Base-by-base conservation (phyloP, 1,284 basidiomycete species). In the Ustilago sp. region DNA sequence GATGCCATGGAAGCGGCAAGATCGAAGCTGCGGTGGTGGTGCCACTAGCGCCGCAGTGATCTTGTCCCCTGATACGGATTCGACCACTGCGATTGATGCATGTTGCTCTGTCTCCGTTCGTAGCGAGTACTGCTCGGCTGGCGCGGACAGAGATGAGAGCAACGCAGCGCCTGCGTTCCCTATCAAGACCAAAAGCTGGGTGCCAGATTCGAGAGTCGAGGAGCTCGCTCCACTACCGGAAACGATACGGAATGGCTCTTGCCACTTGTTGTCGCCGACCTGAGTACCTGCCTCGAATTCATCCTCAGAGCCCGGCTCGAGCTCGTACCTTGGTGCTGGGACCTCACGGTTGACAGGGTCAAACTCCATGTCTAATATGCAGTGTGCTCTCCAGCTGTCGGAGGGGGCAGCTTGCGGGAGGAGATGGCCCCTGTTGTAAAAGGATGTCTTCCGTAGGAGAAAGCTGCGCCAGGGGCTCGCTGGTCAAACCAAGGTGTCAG, bases 221-320 rank as follows among this genome's bases (percentile, higher is more conserved):
- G 23, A 13, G 31, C 13, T 38, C 12, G 55, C 15, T 28, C 31
- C 60, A 17, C 48, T 53, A 9, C 47, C 28, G 0, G 35, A n/a
- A 5, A 58, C 43, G 28, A 73, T 45, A 3, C 15, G 19, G 57
- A 63, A 57, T 1, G 63, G 53, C 31, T 67, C 57, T 35, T 59
- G 51, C 7, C 55, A 5, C 12, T 52, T 36, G 9, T 2, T 15
- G 8, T n/a, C 39, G 4, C 6, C 11, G 13, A 13, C 32, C 0
- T 55, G 15, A 28, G 12, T 43, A 3, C 13, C 9, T 12, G 5
- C 51, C 5, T 53, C 67, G n/a, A 54, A 61, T 15, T 75, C 73
- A 56, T 76, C 74, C 39, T 76, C 74, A 2, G 74, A 76, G 43
- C 68, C 68, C 8, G 68, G 71, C 54, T 76, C 74, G n/a, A 76